Percentiles rank a stretch among this genome's conserved stretches.
These are phyloP conservation scores for Xylariales sp. DNA, from an alignment of 2,329 filamentous ascomycete genomes.

Conservation along the genomic window DNA sequence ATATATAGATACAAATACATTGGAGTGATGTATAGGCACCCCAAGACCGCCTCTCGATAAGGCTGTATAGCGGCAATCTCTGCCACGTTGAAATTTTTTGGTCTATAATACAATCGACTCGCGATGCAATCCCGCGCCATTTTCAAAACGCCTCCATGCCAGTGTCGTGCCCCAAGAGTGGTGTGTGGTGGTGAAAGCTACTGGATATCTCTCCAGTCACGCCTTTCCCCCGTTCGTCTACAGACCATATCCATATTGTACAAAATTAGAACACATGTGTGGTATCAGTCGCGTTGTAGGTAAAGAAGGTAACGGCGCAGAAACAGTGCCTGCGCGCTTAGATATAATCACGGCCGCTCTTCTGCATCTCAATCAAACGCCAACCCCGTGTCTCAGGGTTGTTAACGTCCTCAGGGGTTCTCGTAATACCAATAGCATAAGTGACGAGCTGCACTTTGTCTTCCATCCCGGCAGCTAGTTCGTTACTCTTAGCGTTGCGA, in stretches of 20 bases:
- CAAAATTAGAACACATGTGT: conserved; percentile 21
- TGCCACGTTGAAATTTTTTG: too few relatives aligned
- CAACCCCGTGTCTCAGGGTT: conserved; percentile 96
- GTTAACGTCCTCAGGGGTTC: conserved; percentile 90
- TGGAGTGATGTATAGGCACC: too few relatives aligned
- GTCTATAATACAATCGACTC: conserved; percentile 22
- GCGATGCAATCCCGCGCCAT: conserved; percentile 11
- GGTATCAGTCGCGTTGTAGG: conserved; percentile 4
- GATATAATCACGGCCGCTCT: conserved; percentile 87
- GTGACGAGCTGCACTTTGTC: conserved; percentile 98
- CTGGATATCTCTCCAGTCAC: neutral
- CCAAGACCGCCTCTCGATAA: too few relatives aligned
- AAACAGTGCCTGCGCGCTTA: conserved; percentile 25
- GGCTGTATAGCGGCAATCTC: too few relatives aligned
- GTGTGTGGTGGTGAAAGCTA: conserved; percentile 16
- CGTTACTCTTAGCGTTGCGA: conserved; percentile 80
- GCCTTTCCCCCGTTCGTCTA: conserved; percentile 7
- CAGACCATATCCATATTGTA: conserved; percentile 17
- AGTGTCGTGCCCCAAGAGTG: conserved; percentile 22
- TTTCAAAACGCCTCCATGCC: conserved; percentile 18
- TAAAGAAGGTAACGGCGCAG: conserved; percentile 9
- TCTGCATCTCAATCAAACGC: conserved; percentile 97
- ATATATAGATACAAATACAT: neutral
- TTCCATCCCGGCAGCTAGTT: conserved; percentile 95
- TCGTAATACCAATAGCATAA: conserved; percentile 93